A percentile compares a stretch with the other conserved stretches of the same genome.
phyloP scores from a whole-genome alignment of 1,139 yeast species.

The Petasospora fabianii region DNA sequence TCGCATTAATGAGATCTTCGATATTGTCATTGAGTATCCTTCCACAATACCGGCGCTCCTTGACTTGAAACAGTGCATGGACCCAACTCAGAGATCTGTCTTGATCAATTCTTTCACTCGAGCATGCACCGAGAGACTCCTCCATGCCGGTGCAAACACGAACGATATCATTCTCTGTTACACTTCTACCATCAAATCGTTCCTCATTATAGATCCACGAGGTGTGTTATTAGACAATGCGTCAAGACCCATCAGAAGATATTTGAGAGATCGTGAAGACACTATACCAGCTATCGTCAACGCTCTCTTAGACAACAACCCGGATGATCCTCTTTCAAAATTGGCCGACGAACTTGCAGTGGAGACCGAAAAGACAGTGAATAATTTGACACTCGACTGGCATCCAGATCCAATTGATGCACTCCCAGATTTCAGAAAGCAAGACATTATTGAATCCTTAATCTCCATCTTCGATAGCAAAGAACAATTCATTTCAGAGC shows the following conservation, averaged over 20 bases:
- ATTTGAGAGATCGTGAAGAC: conserved; percentile 69
- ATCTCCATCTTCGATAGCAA: conserved; percentile 76
- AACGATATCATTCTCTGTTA: conserved; percentile 67
- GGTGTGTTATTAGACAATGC: conserved; percentile 81
- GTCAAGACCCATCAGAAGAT: conserved; percentile 64
- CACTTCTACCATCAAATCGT: conserved; percentile 68
- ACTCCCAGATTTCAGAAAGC: conserved; percentile 71
- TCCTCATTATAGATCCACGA: conserved; percentile 77
- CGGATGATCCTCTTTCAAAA: conserved; percentile 39
- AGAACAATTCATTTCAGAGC: conserved; percentile 68
- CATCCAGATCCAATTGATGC: conserved; percentile 92
- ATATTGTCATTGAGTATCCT: conserved; percentile 59
- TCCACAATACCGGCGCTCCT: conserved; percentile 52
- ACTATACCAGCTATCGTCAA: conserved; percentile 65
- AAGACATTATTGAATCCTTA: conserved; percentile 67
- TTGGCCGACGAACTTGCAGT: conserved; percentile 49
- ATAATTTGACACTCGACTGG: conserved; percentile 51
- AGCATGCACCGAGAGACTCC: conserved; percentile 46
- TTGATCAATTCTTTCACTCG: conserved; percentile 46
- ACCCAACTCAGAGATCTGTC: conserved; percentile 25
- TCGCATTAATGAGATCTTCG: conserved; percentile 62
- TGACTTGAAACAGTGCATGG: conserved; percentile 56
- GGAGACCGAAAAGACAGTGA: conserved; percentile 24
- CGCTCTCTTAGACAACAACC: conserved; percentile 59
- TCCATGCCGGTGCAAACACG: conserved; percentile 85